Evolutionary conservation across 1,139 yeast genomes (phyloP).

Genomic region (Diutina catenulata): DNA sequence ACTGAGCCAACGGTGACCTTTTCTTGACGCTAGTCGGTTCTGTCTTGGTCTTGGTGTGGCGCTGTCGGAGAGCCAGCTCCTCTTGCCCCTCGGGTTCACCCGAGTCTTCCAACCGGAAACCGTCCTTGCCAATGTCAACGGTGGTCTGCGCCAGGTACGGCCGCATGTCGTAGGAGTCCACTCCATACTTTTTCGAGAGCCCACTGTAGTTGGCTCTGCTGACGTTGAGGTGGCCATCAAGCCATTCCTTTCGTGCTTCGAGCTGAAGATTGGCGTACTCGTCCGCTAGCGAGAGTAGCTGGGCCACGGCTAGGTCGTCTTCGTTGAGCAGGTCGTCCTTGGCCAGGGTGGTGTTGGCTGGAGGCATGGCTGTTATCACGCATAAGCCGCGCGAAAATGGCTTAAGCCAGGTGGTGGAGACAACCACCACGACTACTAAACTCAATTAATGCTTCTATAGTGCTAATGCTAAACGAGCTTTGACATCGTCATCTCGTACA

Average conservation of each 20-base stretch:
- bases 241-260: background rate
- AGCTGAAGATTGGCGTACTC: background rate
- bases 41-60: background rate
- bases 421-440: background rate
- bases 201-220: conserved; percentile 1
- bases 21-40: background rate
- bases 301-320: background rate
- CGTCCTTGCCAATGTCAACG: background rate
- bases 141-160: background rate
- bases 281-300: background rate
- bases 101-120: no score
- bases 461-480: conserved; percentile 21
- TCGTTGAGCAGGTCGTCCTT: conserved; percentile 7
- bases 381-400: background rate
- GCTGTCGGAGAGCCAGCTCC: background rate
- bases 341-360: conserved; percentile 8
- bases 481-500: conserved; percentile 56
- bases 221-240: background rate
- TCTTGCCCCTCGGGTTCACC: no score
- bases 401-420: conserved; percentile 9
- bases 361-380: background rate
- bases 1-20: conserved; percentile 36
- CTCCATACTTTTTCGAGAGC: background rate
- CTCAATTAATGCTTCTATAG: conserved; percentile 1
- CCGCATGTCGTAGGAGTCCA: background rate